Base-by-base conservation (phyloP, 805 yeast species). In the Isabelozyma heimii region DNA sequence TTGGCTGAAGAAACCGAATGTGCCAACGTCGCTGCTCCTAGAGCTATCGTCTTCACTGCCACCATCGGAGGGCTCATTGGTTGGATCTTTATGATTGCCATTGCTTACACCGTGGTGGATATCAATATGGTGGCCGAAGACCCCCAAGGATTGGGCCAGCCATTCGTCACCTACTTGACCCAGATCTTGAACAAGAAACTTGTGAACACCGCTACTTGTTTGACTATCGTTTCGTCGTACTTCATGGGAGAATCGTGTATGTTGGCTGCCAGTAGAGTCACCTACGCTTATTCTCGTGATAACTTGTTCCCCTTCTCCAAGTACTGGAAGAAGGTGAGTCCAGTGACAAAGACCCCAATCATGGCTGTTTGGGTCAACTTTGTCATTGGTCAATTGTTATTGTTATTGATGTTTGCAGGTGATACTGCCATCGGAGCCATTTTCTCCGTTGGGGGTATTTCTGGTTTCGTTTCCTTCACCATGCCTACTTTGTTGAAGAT, bases 391-490 rank as follows among this genome's bases (percentile, higher is more conserved):
- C 80, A 81, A 58, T 72, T 82, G 20, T 67, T 82, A 17, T 68
- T 83, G 52, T 72, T 81, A 48, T 73, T 82, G 51, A 76, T 84
- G 61, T 82, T 84, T 63, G 84, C 84, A 33, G 87, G 87, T 38
- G 83, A 80, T 50, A 73, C 77, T 16, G 86, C 89, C 44, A 81
- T 84, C 54, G 83, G 79, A 28, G 90, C 90, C 40, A 83, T 84
- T 51, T 85, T 85, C 68, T 82, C 88, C 1, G 87, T 85, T 43
- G 87, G 88, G 30, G 89, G 88, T 42, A 83, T 84, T 58, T 80
- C 86, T 12, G 81, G 86, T 0, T 83, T 83, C 57, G 75, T 84
- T 49, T 84, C 89, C 3, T 85, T 84, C 66, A 75, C 81, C n/a
- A 69, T 81, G 55, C 90, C 90, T 10, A 80, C 84, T 15, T 57